Evolutionary conservation across 2,329 filamentous ascomycete species (phyloP), one percentile per base, ranked within the genome.

Genomic region (Ambrosiella beaveri): DNA sequence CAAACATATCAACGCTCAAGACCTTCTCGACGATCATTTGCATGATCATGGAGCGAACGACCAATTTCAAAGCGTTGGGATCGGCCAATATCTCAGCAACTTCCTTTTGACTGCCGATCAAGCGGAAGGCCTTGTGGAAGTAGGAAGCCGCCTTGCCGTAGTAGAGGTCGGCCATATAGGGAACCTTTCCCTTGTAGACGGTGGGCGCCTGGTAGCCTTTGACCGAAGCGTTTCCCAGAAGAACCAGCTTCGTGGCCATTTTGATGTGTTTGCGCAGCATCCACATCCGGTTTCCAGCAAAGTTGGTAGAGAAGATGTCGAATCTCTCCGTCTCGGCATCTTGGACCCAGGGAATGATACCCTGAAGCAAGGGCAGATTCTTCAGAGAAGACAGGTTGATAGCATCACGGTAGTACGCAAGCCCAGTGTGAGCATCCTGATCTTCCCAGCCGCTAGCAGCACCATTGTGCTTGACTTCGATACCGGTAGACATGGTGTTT

Each of bases 21-120:
- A 60, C 56, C 11, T 49, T 50, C 12, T 60, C 55, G 27, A 57
- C 37, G 36, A 60, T 41, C 6, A 57, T 9, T n/a, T 51, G 55
- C 59, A 60, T 60, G 8, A 60, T 41, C 51, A 60, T 60, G 1
- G 59, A 60, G 7, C 51, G 41, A 40, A 54, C 54, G 1, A 54
- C 55, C 8, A 57, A 17, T 15, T 17, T 44, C 19, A 60, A 35
- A 1, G 51, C 49, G 2, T 45, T 7, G n/a, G 59, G 50, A 36
- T 19, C 45, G 11, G 47, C 40, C 15, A 60, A 45, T 39, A 57
- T 57, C 15, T 60, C 39, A 15, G 36, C 17, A 12, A 57, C 50
- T 40, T 60, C 40, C n/a, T 51, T 38, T 17, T 54, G 52, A 0
- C 59, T 38, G 39, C 59, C 59, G 5, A 45, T 45, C 12, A 60